Base-by-base conservation (phyloP, 768 basidiomycete species). In the Tulasnella sp. region DNA sequence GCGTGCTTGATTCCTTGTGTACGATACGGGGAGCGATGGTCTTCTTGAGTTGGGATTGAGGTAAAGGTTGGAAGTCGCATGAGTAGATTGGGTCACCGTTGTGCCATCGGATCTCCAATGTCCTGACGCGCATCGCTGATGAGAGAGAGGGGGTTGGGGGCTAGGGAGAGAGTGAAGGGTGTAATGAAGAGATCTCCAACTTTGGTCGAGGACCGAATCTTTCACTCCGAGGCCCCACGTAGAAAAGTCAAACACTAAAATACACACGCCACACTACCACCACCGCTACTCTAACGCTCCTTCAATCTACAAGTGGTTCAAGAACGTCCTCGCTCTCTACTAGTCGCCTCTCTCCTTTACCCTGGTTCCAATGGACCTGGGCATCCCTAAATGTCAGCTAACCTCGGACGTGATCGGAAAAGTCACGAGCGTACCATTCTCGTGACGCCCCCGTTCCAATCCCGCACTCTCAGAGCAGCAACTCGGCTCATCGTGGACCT, bases 41-140 rank as follows among this genome's bases (percentile, higher is more conserved):
- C 67, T 83, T 80, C 76, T 82, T 83, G 76, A 86, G 82, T 76
- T 83, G 81, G 3, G 80, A 78, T 87, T 93, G 80, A 1, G 92
- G 85, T 39, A 90, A 82, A 25, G 94, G 91, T 82, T 99, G 97
- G 81, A 97, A 97, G 86, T 99, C 97, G 83, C 93, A 94, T 19
- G 95, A 93, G 64, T 94, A 96, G 83, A 99, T 96, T 67, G 95
- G 95, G 81, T 94, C 94, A 83, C 88, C 90, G 85, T 96, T 95
- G 86, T 97, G 95, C 95, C 95, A 97, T 79, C 96, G 88, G 81
- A 97, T 97, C 85, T 96, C 95, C 67, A 96, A 88, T 3, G 94
- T 94, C 77, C 92, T 88, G 82, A 92, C 93, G 78, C 93, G 91
- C 93, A 96, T 96, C 58, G 58, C 58, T 64, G 12, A 34, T 15